Conservation (phyloP, 768 basidiomycete genomes). For the Panellus pusillus region DNA sequence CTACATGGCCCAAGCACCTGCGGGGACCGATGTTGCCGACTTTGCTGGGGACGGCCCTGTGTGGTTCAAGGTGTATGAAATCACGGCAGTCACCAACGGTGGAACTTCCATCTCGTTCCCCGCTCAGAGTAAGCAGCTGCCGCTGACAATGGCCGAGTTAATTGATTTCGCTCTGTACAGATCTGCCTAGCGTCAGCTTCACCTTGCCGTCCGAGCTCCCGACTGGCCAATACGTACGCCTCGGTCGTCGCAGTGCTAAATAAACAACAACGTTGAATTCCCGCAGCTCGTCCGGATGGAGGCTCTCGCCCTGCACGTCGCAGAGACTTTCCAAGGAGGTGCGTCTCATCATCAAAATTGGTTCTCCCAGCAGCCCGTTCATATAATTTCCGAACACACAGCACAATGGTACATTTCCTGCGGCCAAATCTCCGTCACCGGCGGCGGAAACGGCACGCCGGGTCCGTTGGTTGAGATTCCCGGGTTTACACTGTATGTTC, state of each 20-base stretch:
- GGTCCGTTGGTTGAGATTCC: conserved; percentile 35
- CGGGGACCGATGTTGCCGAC: conserved; percentile 29
- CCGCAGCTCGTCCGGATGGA: conserved; percentile 11
- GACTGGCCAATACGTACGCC: too few relatives aligned
- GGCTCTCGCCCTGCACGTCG: conserved; percentile 15
- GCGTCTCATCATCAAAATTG: background rate
- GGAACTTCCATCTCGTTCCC: conserved; percentile 32
- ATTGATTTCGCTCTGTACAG: too few relatives aligned
- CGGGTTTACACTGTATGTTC: conserved; percentile 32
- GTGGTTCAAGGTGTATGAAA: conserved; percentile 32
- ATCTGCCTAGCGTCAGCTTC: too few relatives aligned
- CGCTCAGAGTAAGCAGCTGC: background rate
- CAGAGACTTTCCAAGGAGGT: conserved; percentile 6
- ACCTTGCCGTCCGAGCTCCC: too few relatives aligned
- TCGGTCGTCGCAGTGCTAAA: too few relatives aligned
- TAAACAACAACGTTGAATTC: too few relatives aligned
- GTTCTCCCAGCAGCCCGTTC: too few relatives aligned
- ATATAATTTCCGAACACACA: background rate
- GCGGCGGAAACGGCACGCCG: conserved; percentile 31
- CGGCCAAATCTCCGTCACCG: conserved; percentile 26
- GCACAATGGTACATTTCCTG: conserved; percentile 22
- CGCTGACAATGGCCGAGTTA: too few relatives aligned
- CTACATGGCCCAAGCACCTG: conserved; percentile 28
- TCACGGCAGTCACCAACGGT: conserved; percentile 32
- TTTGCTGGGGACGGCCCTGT: conserved; percentile 24